phyloP scores from a whole-genome alignment of 2,329 filamentous ascomycete genomes.

The Cordyceps farinosa region DNA sequence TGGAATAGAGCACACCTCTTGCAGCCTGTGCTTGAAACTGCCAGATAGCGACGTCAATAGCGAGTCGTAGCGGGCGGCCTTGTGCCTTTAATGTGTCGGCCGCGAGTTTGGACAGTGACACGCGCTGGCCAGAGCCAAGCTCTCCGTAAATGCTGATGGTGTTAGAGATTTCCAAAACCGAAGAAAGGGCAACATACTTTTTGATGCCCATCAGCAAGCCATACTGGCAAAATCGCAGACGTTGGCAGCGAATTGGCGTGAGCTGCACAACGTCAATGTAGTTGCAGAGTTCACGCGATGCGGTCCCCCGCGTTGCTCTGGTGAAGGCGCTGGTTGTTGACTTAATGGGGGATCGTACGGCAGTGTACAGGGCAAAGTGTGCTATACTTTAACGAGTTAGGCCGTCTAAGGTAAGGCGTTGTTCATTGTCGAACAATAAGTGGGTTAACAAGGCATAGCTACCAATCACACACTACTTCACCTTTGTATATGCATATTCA shows the following conservation, averaged over 20 bases:
- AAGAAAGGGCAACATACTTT: slow-evolving; percentile 40
- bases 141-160: slow-evolving; percentile 76
- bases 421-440: no score
- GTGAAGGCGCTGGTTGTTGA: slow-evolving; percentile 23
- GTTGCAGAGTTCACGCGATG: slow-evolving; percentile 1
- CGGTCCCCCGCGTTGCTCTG: slow-evolving; percentile 29
- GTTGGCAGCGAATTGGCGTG: slow-evolving; percentile 2
- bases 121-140: slow-evolving; percentile 74
- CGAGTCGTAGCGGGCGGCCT: slow-evolving; percentile 73
- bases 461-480: neutral
- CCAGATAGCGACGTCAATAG: slow-evolving; percentile 96
- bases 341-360: slow-evolving; percentile 26
- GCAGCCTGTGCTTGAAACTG: slow-evolving; percentile 89
- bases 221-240: slow-evolving; percentile 9
- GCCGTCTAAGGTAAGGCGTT: no score
- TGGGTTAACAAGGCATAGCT: no score
- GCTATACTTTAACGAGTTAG: no score
- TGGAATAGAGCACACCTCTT: slow-evolving; percentile 47
- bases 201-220: slow-evolving; percentile 58
- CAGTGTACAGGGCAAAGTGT: no score
- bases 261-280: slow-evolving; percentile 22
- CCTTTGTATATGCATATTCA: neutral
- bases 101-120: slow-evolving; percentile 79
- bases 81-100: slow-evolving; percentile 70
- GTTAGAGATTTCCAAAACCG: slow-evolving; percentile 12